Evolutionary conservation across 345 rosid species (phyloP).

Genomic region (Hibiscus syriacus): DNA sequence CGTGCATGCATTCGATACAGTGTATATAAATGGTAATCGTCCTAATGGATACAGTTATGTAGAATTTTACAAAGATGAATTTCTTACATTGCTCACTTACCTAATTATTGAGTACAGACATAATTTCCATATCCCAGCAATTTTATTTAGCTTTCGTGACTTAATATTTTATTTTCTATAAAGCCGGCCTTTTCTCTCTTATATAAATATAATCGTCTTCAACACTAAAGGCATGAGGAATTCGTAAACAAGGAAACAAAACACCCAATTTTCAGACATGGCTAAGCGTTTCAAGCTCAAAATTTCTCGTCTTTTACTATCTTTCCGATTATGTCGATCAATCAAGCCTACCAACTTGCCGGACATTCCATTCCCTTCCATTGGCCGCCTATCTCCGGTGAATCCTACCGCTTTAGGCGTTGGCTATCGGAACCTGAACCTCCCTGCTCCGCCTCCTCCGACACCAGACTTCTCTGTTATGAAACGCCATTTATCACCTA

Average conservation of each 20-base stretch:
- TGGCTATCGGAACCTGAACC: not conserved
- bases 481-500: not conserved
- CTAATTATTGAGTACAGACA: no score
- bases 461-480: constrained; percentile 1
- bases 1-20: no score
- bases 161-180: not conserved
- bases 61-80: no score
- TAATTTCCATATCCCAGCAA: not conserved
- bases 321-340: constrained; percentile 40
- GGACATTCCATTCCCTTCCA: not conserved
- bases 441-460: not conserved
- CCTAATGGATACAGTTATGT: no score
- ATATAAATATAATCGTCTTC: not conserved
- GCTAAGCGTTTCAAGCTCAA: constrained; percentile 34
- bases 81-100: no score
- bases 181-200: not conserved
- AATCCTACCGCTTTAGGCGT: not conserved
- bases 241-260: no score
- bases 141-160: not conserved
- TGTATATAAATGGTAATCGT: no score
- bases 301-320: constrained; percentile 25
- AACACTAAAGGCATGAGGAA: no score
- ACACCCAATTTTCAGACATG: constrained; percentile 1
- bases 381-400: not conserved
- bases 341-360: constrained; percentile 9